These are phyloP conservation scores for Starmerella scarabaei DNA, from an alignment of 805 yeast species.

Conservation along the genomic window DNA sequence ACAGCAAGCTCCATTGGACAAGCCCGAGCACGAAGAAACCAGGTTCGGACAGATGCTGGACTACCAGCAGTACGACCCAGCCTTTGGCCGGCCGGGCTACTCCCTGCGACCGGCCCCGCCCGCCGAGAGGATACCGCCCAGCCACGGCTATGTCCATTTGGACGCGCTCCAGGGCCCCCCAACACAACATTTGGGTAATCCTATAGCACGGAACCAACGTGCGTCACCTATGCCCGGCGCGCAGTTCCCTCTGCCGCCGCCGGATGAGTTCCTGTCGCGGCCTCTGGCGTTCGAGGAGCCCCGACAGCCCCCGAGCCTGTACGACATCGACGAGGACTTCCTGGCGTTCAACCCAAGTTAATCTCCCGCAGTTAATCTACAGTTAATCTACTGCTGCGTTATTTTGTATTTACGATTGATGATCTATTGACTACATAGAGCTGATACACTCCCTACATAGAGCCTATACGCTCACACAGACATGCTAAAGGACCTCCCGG, in stretches of 20 bases:
- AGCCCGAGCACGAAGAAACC: neutral
- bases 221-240: neutral
- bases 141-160: neutral
- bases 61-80: neutral
- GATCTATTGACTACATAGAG: no score
- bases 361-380: no score
- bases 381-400: no score
- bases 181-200: neutral
- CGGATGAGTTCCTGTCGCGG: conserved; percentile 17
- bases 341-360: conserved; percentile 23
- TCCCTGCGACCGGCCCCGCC: neutral
- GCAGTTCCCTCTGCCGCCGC: conserved; percentile 11
- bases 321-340: conserved; percentile 15
- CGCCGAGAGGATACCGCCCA: neutral
- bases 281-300: conserved; percentile 17
- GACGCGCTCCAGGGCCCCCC: neutral
- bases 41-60: neutral
- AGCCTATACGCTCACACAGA: no score
- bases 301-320: conserved; percentile 3
- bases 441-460: no score
- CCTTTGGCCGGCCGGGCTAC: no score
- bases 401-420: no score
- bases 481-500: no score
- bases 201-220: neutral
- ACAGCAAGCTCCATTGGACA: neutral